Base-by-base conservation (phyloP, 2,329 filamentous ascomycete species). In the Plectosphaerella sp. region DNA sequence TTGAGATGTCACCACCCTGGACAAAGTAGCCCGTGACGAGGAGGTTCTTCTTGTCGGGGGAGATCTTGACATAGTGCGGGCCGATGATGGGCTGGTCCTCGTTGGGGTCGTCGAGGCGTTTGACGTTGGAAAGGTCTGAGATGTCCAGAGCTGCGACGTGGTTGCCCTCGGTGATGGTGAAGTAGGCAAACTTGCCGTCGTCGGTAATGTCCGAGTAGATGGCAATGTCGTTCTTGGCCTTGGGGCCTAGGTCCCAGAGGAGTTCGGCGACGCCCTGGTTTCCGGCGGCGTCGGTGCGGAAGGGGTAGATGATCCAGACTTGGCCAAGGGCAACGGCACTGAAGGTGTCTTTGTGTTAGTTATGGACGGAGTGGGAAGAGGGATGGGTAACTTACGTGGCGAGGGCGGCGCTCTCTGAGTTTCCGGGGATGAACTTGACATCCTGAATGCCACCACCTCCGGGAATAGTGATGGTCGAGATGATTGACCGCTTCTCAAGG, bases 21-120 rank as follows among this genome's bases (percentile, higher is more conserved):
- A 86, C 79, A 60, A 86, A 86, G 69, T 86, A 86, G 49, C 83
- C 83, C n/a, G 79, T 83, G 14, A 85, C 80, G 2, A 85, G 71
- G 15, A 86, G 65, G 62, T 85, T 79, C 72, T 83, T 83, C 72
- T 84, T 80, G 57, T 85, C 82, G 0, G 82, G 82, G 5, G 79
- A 78, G 54, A 86, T 72, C 71, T 85, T 86, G 68, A 86, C 69
- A 59, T 84, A 86, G 69, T 86, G 82, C 0, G 82, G 82, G 1
- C 82, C 80, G 49, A 84, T 72, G 53, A 78, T 81, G 18, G 79
- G 80, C 64, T 86, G 82, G 28, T 71, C 64, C 63, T 80, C 77
- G 52, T 83, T 64, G 0, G 82, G 82, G 59, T 86, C 69, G 56
- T 86, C 83, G 20, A 86, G 78, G 11, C 82, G 78, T 67, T 79